Base-by-base conservation (phyloP, 257 asterid genomes). In the Schizonepeta tenuifolia region DNA sequence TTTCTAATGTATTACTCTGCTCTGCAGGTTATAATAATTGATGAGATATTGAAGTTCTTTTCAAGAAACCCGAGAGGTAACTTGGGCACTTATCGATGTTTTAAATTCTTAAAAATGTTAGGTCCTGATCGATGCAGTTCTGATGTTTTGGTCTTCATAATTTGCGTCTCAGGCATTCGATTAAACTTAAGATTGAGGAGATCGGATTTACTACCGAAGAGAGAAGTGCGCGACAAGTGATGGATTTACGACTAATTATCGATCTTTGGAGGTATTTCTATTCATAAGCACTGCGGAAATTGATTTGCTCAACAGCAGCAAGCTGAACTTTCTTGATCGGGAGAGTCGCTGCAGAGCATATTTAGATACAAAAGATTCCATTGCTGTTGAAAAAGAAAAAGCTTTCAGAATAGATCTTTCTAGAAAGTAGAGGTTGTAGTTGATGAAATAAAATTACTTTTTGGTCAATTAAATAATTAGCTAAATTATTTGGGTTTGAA, bases 1-100 rank as follows among this genome's bases (percentile, higher is more conserved):
- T n/a, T n/a, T n/a, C n/a, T n/a, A n/a, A n/a, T 43, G 13, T 17
- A 50, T 14, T 7, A 54, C 70, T 51, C 74, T 41, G 50, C 67
- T 41, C 68, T 86, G 74, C 87, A 94, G 97, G 99, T 92, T 68
- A 92, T 95, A 77, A 77, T 95, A 60, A 92, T 95, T 22, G 99
- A 95, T 80, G 99, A 92, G 89, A 83, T 95, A 72, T 77, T 95
- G 84, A 95, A 95, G 89, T 88, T 90, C 84, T 76, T 92, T 71
- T 92, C 99, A n/a, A 86, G 99, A 78, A 81, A 75, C 13, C 51
- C 90, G 22, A 75, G 73, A 54, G 92, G 90, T 89, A 80, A 76
- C 47, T 12, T 56, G 69, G 22, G 17, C 40, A 36, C 65, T 12
- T 18, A 12, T 54, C 50, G 31, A 3, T 74, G 3, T 51, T 56